phyloP scores from a whole-genome alignment of 75 land plant species.

The Cunninghamia lanceolata region DNA sequence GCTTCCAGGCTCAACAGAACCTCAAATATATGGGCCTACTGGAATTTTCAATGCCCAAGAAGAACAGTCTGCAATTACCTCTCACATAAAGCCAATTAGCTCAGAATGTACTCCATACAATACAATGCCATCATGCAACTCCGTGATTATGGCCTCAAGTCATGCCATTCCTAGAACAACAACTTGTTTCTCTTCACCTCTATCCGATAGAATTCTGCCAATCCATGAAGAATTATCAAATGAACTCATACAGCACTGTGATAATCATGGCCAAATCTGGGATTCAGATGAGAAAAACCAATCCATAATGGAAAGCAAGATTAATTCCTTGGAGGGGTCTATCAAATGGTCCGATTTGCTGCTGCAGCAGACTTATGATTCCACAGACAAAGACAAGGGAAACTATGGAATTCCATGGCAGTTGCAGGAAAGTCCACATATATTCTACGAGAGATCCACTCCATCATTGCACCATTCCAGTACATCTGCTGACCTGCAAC shows the following conservation, averaged over 20 bases:
- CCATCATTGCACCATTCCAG: not conserved
- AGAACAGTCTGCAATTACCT: not conserved
- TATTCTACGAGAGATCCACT: not conserved
- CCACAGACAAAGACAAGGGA: not conserved
- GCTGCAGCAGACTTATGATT: not conserved
- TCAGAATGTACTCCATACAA: conserved; percentile 5
- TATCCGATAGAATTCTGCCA: not conserved
- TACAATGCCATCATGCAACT: not conserved
- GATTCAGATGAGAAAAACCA: not conserved
- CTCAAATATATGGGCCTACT: not conserved
- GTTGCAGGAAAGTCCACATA: not conserved
- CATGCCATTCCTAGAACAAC: not conserved
- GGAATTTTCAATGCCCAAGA: not conserved
- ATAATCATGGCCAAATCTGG: conserved; percentile 3
- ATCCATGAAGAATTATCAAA: not conserved
- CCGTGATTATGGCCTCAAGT: not conserved
- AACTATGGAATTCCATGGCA: not conserved
- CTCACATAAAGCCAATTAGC: not conserved
- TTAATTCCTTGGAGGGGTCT: conserved; percentile 2
- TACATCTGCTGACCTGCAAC: not conserved
- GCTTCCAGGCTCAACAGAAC: not conserved
- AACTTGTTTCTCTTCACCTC: not conserved
- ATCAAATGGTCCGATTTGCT: conserved; percentile 2
- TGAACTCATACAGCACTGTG: conserved; percentile 3
- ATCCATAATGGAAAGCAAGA: not conserved